Evolutionary conservation across 2,329 filamentous ascomycete genomes (phyloP).

Genomic region (Neofusicoccum ribis): DNA sequence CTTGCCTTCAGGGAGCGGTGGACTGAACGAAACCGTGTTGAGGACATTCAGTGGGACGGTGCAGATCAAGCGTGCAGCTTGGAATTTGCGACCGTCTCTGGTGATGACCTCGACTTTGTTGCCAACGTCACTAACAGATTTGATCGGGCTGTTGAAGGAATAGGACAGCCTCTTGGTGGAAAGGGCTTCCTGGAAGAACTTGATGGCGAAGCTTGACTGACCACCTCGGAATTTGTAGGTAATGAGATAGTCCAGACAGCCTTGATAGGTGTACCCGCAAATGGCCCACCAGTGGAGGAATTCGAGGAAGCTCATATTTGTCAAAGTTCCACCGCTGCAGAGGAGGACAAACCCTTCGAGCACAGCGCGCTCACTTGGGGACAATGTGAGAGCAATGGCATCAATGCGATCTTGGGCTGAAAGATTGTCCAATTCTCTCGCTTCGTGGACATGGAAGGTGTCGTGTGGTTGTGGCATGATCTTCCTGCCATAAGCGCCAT

Average conservation of each 20-base stretch:
- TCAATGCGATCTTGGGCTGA: constrained; percentile 47
- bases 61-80: constrained; percentile 37
- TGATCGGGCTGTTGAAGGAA: constrained; percentile 43
- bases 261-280: constrained; percentile 43
- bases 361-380: constrained; percentile 42
- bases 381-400: constrained; percentile 41
- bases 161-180: constrained; percentile 43
- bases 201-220: constrained; percentile 48
- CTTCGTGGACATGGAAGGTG: constrained; percentile 25
- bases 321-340: constrained; percentile 45
- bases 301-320: constrained; percentile 49
- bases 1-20: constrained; percentile 40
- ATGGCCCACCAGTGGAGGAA: constrained; percentile 53
- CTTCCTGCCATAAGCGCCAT: constrained; percentile 41
- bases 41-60: constrained; percentile 50
- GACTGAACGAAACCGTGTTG: constrained; percentile 42
- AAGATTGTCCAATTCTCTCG: constrained; percentile 29
- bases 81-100: constrained; percentile 30
- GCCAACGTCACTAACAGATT: constrained; percentile 32
- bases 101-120: constrained; percentile 37
- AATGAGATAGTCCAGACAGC: constrained; percentile 7
- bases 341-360: constrained; percentile 47
- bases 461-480: constrained; percentile 46
- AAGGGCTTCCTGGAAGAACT: constrained; percentile 48
- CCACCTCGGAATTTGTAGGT: constrained; percentile 31